These are phyloP conservation scores for Backusella westeae DNA, from an alignment of 192 early-diverging fungal species.

Conservation along the genomic window DNA sequence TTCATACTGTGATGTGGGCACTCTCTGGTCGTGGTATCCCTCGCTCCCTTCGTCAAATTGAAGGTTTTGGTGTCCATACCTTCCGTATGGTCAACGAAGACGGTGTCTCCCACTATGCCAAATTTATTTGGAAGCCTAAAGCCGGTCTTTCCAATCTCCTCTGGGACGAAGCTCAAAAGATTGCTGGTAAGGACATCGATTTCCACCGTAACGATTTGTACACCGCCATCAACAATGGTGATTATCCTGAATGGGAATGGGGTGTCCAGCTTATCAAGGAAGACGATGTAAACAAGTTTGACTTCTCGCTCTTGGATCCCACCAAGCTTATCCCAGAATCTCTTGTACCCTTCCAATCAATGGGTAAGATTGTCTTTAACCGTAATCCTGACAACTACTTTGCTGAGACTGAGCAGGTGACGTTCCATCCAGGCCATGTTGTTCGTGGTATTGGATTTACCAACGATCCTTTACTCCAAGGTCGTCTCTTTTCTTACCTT, in stretches of 20 bases:
- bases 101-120: conserved; percentile 38
- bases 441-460: conserved; percentile 44
- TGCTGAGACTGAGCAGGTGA: conserved; percentile 47
- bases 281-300: conserved; percentile 31
- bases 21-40: conserved; percentile 45
- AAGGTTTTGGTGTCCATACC: conserved; percentile 50
- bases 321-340: conserved; percentile 51
- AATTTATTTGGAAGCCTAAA: conserved; percentile 45
- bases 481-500: conserved; percentile 45
- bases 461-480: conserved; percentile 46
- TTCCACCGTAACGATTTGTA: conserved; percentile 42
- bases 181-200: conserved; percentile 43
- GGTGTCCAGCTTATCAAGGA: conserved; percentile 40
- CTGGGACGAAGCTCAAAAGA: conserved; percentile 43
- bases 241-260: conserved; percentile 45
- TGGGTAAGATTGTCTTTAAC: conserved; percentile 47
- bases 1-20: conserved; percentile 42
- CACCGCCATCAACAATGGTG: conserved; percentile 32
- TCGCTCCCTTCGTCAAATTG: conserved; percentile 34
- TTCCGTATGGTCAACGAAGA: conserved; percentile 42
- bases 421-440: conserved; percentile 39
- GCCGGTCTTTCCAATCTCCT: conserved; percentile 30
- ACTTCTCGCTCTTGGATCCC: conserved; percentile 44
- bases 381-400: conserved; percentile 45
- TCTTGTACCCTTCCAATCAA: conserved; percentile 31